Percentiles rank a stretch among this genome's conserved stretches.
Conservation (phyloP, 225 moss, liverwort and hornwort genomes). For the Neckera pumila region DNA sequence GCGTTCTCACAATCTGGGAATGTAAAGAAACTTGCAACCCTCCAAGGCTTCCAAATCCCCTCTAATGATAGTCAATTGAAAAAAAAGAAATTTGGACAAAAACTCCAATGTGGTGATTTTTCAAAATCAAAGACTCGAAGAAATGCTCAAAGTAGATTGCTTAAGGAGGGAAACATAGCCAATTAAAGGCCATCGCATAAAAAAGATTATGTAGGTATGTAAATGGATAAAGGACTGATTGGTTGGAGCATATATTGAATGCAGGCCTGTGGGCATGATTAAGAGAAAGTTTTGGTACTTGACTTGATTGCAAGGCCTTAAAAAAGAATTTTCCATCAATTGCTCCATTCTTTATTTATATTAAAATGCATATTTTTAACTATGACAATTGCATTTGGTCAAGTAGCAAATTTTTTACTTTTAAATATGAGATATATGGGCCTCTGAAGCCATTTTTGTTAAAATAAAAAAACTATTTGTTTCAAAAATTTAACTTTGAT, state of each 20-base stretch:
- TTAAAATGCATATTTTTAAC: neutral
- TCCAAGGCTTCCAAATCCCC: no score
- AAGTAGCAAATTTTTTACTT: neutral
- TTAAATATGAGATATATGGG: no score
- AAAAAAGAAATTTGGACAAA: neutral
- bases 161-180: accelerated
- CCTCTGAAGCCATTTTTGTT: accelerated
- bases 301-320: neutral
- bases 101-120: neutral
- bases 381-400: neutral
- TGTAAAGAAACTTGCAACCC: no score
- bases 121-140: neutral
- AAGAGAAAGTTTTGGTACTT: neutral
- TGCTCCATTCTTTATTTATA: neutral
- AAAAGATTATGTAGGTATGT: accelerated
- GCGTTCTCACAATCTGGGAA: no score
- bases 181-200: neutral
- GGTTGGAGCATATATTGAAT: neutral
- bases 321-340: neutral
- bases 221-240: accelerated
- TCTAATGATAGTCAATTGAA: no score
- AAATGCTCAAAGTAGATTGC: neutral
- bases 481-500: neutral
- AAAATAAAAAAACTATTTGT: accelerated
- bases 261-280: accelerated